These are phyloP conservation scores for Arachis hypogaea DNA, from an alignment of 306 rosid genomes.

Conservation along the genomic window DNA sequence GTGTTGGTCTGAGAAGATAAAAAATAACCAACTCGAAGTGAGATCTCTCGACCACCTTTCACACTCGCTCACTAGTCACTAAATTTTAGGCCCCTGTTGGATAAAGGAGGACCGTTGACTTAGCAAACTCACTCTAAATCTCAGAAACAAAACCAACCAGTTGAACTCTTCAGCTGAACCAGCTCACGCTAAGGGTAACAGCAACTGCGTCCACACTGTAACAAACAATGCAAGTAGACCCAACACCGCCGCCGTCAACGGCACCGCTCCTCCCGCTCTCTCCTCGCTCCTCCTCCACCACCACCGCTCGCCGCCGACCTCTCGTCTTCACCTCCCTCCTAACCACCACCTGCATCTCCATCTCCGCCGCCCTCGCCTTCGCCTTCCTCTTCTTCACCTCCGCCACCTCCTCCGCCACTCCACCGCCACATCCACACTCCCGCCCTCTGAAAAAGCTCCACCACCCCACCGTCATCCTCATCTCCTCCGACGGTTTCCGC, in stretches of 20 bases:
- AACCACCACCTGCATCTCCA: slow-evolving; percentile 49
- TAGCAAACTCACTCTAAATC: not conserved
- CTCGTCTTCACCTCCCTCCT: slow-evolving; percentile 54
- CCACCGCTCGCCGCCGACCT: slow-evolving; percentile 30
- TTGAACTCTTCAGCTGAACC: too few relatives aligned
- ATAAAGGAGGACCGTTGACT: not conserved
- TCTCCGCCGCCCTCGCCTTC: slow-evolving; percentile 57
- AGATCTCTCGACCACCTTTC: too few relatives aligned
- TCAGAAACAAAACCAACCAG: not conserved
- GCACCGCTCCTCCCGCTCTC: slow-evolving; percentile 43
- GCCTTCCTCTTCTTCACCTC: slow-evolving; percentile 56
- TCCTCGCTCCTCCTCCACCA: slow-evolving; percentile 11
- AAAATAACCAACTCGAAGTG: too few relatives aligned
- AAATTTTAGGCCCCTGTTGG: too few relatives aligned
- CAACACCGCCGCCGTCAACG: not conserved
- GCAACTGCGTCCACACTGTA: not conserved
- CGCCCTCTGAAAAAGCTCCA: slow-evolving; percentile 60
- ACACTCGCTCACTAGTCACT: too few relatives aligned
- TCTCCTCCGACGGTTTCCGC: slow-evolving; percentile 92
- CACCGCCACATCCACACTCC: slow-evolving; percentile 23
- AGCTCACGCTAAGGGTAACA: not conserved
- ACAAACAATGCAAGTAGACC: not conserved
- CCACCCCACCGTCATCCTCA: slow-evolving; percentile 63
- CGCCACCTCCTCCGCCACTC: not conserved
- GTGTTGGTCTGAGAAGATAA: too few relatives aligned